phyloP scores from a whole-genome alignment of 176 grass and related monocot genomes.

The Eremochloa ophiuroides region DNA sequence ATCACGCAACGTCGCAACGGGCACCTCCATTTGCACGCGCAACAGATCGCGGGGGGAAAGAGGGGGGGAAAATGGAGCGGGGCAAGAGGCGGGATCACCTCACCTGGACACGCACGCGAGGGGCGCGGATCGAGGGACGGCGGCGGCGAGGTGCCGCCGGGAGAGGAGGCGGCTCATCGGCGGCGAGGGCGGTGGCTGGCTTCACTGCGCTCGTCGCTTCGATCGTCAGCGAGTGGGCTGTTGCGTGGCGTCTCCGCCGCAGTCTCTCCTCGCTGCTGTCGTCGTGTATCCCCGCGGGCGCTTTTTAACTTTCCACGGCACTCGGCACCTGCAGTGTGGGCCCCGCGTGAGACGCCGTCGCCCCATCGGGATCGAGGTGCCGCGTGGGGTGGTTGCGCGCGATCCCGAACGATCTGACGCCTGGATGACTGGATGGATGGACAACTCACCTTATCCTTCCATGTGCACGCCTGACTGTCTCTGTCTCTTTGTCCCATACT shows the following conservation, averaged over 20 bases:
- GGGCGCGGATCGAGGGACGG: neutral
- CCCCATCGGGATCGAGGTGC: neutral
- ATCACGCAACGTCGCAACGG: neutral
- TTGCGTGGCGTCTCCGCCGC: neutral
- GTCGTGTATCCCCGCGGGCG: neutral
- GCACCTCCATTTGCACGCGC: neutral
- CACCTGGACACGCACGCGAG: slow-evolving; percentile 34
- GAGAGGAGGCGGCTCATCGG: slow-evolving; percentile 44
- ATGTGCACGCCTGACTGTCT: neutral
- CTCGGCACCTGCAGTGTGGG: neutral
- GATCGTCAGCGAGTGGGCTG: slow-evolving; percentile 15
- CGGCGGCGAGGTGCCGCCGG: slow-evolving; percentile 26
- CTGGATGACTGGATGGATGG: neutral
- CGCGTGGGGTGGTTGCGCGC: neutral
- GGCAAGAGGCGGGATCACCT: slow-evolving; percentile 4
- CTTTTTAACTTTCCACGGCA: slow-evolving; percentile 8
- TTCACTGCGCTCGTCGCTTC: neutral
- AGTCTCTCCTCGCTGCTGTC: neutral
- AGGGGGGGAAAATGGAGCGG: neutral
- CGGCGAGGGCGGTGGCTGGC: neutral
- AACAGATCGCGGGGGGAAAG: neutral
- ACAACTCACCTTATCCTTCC: slow-evolving; percentile 8
- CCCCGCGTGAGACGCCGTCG: neutral
- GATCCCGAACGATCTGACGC: neutral
- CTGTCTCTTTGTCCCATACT: neutral